phyloP scores from a whole-genome alignment of 2,329 filamentous ascomycete genomes.

The Apiospora marii region DNA sequence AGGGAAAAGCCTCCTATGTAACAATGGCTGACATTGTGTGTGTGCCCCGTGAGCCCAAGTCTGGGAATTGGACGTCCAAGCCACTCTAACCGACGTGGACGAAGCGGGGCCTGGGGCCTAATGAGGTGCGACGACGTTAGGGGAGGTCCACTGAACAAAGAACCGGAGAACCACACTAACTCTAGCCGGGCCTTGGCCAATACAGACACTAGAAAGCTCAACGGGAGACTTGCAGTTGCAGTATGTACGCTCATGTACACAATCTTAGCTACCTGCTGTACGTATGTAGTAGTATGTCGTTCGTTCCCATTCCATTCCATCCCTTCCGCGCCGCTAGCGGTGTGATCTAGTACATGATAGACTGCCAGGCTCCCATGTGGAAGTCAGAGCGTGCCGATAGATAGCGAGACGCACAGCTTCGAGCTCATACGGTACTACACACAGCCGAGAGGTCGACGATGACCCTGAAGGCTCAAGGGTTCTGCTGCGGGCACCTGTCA shows the following conservation, averaged over 20 bases:
- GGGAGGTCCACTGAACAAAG: constrained; percentile 23
- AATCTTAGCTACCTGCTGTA: too few species aligned
- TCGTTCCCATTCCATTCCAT: not conserved
- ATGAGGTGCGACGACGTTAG: constrained; percentile 7
- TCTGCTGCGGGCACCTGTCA: constrained; percentile 13
- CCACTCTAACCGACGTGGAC: constrained; percentile 17
- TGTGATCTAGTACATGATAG: not conserved
- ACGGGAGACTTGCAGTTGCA: not conserved
- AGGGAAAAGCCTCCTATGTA: not conserved
- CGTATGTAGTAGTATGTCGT: too few species aligned
- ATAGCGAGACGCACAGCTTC: not conserved
- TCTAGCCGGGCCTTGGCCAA: not conserved
- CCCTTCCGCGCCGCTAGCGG: constrained; percentile 6
- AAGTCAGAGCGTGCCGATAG: constrained; percentile 7
- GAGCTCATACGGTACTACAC: not conserved
- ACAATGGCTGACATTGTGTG: not conserved
- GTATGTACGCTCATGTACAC: not conserved
- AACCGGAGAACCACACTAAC: constrained; percentile 22
- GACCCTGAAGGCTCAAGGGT: not conserved
- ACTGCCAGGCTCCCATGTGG: not conserved
- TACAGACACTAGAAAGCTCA: not conserved
- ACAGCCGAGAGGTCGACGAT: not conserved
- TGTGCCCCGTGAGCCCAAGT: constrained; percentile 7
- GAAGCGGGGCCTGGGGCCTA: not conserved
- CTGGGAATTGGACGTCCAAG: constrained; percentile 1